Evolutionary conservation across 2,329 filamentous ascomycete genomes (phyloP), one percentile per base, ranked within the genome.

Genomic region (Diplocarpon rosae): DNA sequence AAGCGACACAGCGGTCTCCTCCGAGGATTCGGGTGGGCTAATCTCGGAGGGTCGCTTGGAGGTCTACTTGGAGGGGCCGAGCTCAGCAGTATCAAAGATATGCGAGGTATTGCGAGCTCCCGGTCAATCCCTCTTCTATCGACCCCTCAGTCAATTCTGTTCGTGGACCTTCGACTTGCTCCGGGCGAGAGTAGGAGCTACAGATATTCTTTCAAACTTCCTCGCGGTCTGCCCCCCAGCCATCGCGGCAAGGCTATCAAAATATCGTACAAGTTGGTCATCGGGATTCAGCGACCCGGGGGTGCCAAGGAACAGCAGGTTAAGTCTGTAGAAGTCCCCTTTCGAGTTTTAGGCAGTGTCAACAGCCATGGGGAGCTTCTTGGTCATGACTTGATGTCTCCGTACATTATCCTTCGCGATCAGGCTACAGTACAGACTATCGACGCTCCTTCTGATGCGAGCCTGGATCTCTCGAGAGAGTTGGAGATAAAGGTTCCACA

Each of bases 191-290:
- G 87, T 63, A 82, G 78, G 55, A 83, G 80, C 38, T 98, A 84
- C 58, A 85, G 84, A 39, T 98, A 95, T 62, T 76, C 78, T 1
- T 95, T 95, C 62, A 82, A 76, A 36, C 67, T 98, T 43, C 92
- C 92, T 0, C 81, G 80, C 58, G 90, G 90, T 0, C 66, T 98
- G n/a, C 92, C 92, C 16, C 90, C 92, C 6, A 87, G 80, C 12
- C 86, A 96, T 62, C 83, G 83, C 56, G 92, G 92, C 10, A 89
- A 92, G 59, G 86, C 87, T 1, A 92, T 95, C 60, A 96, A 96
- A 65, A 89, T 95, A 39, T 77, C 80, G 1, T 98, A 98, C 66
- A 85, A 85, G 60, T 70, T 98, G 11, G 80, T 93, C 9, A 85
- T 98, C 51, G 90, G 90, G 36, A 95, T 90, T 0, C 92, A 98